Conservation (phyloP, 345 rosid species). For the Linum tenue region DNA sequence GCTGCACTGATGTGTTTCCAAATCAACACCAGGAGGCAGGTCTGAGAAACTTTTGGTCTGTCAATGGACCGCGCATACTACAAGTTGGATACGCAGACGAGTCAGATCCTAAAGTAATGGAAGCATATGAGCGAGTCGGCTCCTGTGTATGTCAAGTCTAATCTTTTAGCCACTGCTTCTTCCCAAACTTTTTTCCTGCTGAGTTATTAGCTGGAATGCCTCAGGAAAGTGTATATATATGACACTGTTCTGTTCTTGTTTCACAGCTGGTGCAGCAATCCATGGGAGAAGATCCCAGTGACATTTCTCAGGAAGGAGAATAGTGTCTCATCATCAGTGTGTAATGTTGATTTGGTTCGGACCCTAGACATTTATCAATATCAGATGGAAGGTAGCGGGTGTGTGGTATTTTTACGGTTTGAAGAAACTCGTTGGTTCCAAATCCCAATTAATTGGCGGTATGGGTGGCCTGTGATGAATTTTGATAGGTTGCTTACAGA, state of each 20-base stretch:
- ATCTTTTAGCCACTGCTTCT: neutral
- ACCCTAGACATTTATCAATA: too few species aligned
- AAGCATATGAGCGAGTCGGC: constrained; percentile 80
- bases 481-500: too few species aligned
- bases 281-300: neutral
- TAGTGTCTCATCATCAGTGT: too few species aligned
- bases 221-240: neutral
- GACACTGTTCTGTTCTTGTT: neutral
- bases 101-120: constrained; percentile 79
- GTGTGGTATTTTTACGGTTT: too few species aligned
- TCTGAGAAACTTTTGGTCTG: constrained; percentile 74
- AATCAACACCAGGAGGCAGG: constrained; percentile 54
- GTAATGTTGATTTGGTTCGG: too few species aligned
- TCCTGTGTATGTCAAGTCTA: constrained; percentile 46
- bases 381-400: too few species aligned
- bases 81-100: constrained; percentile 87
- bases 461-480: too few species aligned
- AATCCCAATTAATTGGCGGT: too few species aligned
- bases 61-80: constrained; percentile 74
- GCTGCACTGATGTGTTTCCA: neutral
- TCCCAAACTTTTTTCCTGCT: neutral
- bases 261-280: neutral
- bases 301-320: neutral
- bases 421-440: too few species aligned
- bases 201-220: neutral